Conservation (phyloP, 129 eudicot genomes). For the Artemisia argyi region DNA sequence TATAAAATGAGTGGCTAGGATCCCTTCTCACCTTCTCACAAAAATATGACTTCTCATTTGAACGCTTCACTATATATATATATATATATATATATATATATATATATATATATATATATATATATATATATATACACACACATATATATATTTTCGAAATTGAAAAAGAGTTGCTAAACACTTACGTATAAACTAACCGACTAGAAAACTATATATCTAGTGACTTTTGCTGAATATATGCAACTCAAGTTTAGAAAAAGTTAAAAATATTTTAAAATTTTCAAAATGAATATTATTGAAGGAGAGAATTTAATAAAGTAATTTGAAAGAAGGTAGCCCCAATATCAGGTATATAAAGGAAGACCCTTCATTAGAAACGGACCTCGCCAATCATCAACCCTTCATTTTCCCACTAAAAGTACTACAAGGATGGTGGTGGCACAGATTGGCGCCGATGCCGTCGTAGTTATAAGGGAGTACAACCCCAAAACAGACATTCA, state of each 20-base stretch:
- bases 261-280: not conserved
- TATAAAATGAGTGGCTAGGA: too few relatives aligned
- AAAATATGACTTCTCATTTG: too few relatives aligned
- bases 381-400: conserved; percentile 27
- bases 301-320: conserved; percentile 14
- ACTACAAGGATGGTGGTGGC: conserved; percentile 28
- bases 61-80: too few relatives aligned
- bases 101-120: too few relatives aligned
- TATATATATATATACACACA: too few relatives aligned
- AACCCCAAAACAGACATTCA: conserved; percentile 54
- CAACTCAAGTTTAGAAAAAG: not conserved
- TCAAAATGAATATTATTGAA: not conserved
- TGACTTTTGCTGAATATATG: not conserved
- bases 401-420: conserved; percentile 10
- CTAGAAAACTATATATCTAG: too few relatives aligned
- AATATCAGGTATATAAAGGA: conserved; percentile 60
- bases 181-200: too few relatives aligned
- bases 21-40: too few relatives aligned
- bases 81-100: too few relatives aligned
- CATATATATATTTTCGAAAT: too few relatives aligned
- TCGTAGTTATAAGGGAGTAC: conserved; percentile 50
- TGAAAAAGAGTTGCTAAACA: too few relatives aligned
- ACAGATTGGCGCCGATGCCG: conserved; percentile 17
- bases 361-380: conserved; percentile 12
- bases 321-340: conserved; percentile 26